phyloP scores from a whole-genome alignment of 352 stramenopile species.

The Elongisporangium prolatum region DNA sequence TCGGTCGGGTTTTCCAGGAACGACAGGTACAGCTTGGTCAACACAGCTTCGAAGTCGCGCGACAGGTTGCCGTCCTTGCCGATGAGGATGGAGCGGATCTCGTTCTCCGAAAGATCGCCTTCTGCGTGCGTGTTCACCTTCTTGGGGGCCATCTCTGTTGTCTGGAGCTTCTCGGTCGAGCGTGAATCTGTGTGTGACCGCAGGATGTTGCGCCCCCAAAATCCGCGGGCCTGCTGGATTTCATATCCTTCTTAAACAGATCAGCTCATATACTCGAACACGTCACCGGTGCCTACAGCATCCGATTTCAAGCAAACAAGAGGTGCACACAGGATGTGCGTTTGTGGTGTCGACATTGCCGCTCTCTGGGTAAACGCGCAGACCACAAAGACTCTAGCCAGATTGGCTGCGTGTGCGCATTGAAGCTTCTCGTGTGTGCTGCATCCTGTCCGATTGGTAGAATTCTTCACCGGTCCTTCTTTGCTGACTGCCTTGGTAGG shows the following conservation, averaged over 20 bases:
- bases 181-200: slow-evolving; percentile 1
- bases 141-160: slow-evolving; percentile 43
- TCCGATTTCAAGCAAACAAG: neutral
- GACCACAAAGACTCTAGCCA: neutral
- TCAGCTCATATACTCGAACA: neutral
- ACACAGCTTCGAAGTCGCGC: slow-evolving; percentile 81
- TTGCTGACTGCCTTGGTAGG: neutral
- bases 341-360: neutral
- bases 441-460: neutral
- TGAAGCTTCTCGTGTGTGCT: neutral
- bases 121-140: slow-evolving; percentile 45
- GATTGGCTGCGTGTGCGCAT: neutral
- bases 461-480: neutral
- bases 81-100: slow-evolving; percentile 78
- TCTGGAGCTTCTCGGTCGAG: slow-evolving; percentile 2
- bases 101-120: slow-evolving; percentile 68
- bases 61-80: slow-evolving; percentile 79
- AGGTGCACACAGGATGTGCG: neutral
- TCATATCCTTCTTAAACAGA: slow-evolving; percentile 5
- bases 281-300: neutral
- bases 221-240: slow-evolving; percentile 9
- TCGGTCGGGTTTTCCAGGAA: slow-evolving; percentile 78
- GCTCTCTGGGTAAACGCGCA: neutral
- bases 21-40: slow-evolving; percentile 83
- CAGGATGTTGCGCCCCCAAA: slow-evolving; percentile 7